phyloP scores from a whole-genome alignment of 2,329 filamentous ascomycete species.

The Pseudocercospora fijiensis region DNA sequence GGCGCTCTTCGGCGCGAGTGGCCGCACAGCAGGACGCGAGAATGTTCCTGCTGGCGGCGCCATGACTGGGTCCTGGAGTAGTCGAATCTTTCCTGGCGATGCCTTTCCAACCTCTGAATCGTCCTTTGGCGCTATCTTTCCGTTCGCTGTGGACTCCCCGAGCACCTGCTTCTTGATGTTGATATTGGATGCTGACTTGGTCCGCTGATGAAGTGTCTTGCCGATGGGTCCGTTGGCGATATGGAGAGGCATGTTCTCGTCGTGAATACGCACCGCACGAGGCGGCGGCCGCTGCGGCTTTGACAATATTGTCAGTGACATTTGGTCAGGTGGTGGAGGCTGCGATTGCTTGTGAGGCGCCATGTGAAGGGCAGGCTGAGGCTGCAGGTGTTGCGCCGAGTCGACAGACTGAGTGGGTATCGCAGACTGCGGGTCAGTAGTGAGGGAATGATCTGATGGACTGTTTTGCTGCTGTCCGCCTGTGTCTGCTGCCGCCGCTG shows the following conservation, averaged over 20 bases:
- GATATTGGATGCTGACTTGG: slow-evolving; percentile 62
- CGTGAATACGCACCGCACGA: slow-evolving; percentile 60
- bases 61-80: slow-evolving; percentile 43
- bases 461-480: neutral
- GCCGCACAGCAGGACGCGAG: slow-evolving; percentile 62
- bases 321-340: slow-evolving; percentile 17
- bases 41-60: slow-evolving; percentile 45
- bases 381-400: neutral
- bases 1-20: slow-evolving; percentile 40
- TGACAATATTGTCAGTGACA: slow-evolving; percentile 33
- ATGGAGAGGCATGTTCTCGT: slow-evolving; percentile 63
- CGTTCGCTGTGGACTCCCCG: slow-evolving; percentile 36
- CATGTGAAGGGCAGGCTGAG: neutral
- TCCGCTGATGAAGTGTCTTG: slow-evolving; percentile 70
- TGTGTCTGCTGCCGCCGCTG: neutral
- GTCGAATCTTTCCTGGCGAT: slow-evolving; percentile 39
- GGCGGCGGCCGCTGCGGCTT: slow-evolving; percentile 66
- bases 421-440: neutral
- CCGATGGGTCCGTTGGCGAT: slow-evolving; percentile 49
- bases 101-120: slow-evolving; percentile 56
- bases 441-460: neutral
- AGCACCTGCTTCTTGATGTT: slow-evolving; percentile 42
- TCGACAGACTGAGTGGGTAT: neutral
- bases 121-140: slow-evolving; percentile 50
- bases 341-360: slow-evolving; percentile 7